Evolutionary conservation across 202 grass and related monocot species (phyloP).

Genomic region (Setaria viridis): DNA sequence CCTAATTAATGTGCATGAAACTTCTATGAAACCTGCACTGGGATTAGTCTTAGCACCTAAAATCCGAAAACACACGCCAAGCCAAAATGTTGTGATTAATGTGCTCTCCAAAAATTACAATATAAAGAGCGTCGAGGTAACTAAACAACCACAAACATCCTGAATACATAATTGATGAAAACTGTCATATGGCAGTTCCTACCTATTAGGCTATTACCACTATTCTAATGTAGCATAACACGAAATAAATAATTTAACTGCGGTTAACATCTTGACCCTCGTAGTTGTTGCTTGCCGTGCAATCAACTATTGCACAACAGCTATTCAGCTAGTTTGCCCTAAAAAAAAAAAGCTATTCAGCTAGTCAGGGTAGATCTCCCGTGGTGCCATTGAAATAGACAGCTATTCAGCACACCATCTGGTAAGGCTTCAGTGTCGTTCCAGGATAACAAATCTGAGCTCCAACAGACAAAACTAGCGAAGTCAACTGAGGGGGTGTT

Average conservation of each 20-base stretch:
- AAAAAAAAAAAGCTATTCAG: neutral
- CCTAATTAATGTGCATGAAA: too few relatives aligned
- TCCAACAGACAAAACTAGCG: neutral
- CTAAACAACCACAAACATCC: conserved; percentile 8
- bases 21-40: too few relatives aligned
- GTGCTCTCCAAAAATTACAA: neutral
- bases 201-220: conserved; percentile 5
- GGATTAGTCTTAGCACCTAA: too few relatives aligned
- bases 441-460: neutral
- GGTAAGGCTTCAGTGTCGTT: neutral
- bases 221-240: conserved; percentile 7
- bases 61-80: neutral
- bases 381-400: conserved; percentile 20
- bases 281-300: neutral
- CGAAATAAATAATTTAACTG: conserved; percentile 1
- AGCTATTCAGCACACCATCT: neutral
- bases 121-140: neutral
- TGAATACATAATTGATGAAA: neutral
- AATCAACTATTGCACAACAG: conserved; percentile 34
- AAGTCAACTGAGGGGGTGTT: conserved; percentile 34
- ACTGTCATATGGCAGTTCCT: neutral
- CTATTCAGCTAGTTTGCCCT: too few relatives aligned
- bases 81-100: neutral
- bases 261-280: neutral
- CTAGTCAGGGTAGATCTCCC: neutral